phyloP scores from a whole-genome alignment of 441 rosid genomes.

The Dalechampia spathulata region DNA sequence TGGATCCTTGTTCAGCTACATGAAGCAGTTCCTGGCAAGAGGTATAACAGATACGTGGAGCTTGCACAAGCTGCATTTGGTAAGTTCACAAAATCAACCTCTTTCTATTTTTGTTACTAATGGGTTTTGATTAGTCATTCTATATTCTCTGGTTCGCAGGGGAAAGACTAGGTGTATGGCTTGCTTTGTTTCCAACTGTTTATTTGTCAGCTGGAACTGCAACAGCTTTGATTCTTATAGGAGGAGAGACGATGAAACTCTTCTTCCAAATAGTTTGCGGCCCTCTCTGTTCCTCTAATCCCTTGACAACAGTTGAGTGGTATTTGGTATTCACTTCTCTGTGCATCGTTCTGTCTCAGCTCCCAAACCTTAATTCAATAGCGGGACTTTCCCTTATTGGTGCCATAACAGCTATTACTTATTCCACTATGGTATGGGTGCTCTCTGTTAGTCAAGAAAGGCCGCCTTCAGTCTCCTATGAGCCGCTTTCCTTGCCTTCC shows the following conservation, averaged over 20 bases:
- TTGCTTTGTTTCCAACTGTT: constrained; percentile 87
- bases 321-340: constrained; percentile 87
- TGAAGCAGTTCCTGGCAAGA: constrained; percentile 90
- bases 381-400: constrained; percentile 94
- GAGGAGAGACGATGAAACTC: constrained; percentile 93
- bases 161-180: constrained; percentile 81
- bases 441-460: constrained; percentile 89
- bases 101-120: too few species aligned
- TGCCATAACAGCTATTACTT: constrained; percentile 88
- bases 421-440: constrained; percentile 92
- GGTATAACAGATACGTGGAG: constrained; percentile 90
- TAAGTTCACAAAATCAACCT: constrained; percentile 37
- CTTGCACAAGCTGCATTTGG: constrained; percentile 98
- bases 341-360: constrained; percentile 91
- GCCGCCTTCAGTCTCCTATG: constrained; percentile 69
- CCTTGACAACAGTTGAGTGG: constrained; percentile 94
- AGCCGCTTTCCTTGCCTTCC: constrained; percentile 64
- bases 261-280: constrained; percentile 93
- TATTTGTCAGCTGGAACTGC: constrained; percentile 95
- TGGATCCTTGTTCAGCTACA: constrained; percentile 92
- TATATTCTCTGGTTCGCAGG: constrained; percentile 35
- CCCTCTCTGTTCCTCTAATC: constrained; percentile 75
- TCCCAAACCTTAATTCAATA: constrained; percentile 92
- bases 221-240: constrained; percentile 77
- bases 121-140: not conserved